Percentiles rank a stretch among this genome's conserved stretches.
phyloP scores from a whole-genome alignment of 495 filamentous ascomycete genomes.

The Xylaria palmicola region DNA sequence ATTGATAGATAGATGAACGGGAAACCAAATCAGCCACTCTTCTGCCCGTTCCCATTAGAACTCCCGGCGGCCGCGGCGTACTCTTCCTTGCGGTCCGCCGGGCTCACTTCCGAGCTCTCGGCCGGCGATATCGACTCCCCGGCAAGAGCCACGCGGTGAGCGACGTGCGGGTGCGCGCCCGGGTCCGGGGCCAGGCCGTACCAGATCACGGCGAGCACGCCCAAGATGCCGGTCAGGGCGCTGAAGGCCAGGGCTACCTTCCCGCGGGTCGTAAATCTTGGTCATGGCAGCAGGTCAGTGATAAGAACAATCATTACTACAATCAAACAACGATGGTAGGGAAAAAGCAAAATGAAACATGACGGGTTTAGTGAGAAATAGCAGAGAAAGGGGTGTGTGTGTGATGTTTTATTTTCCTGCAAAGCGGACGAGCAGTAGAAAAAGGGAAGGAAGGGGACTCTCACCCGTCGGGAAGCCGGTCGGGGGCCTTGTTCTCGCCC shows the following conservation, averaged over 20 bases:
- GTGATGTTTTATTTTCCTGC: too few relatives aligned
- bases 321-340: too few relatives aligned
- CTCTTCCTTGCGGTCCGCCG: constrained; percentile 12
- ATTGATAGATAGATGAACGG: too few relatives aligned
- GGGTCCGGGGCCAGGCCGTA: constrained; percentile 54
- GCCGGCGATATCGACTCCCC: neutral
- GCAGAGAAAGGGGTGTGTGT: too few relatives aligned
- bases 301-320: too few relatives aligned
- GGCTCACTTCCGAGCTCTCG: constrained; percentile 14
- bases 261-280: constrained; percentile 65
- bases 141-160: neutral
- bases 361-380: too few relatives aligned
- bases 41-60: too few relatives aligned
- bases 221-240: constrained; percentile 67
- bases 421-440: neutral
- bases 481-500: constrained; percentile 57
- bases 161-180: neutral
- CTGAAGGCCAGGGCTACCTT: constrained; percentile 75
- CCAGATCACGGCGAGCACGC: constrained; percentile 65
- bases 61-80: too few relatives aligned
- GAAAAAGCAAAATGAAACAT: too few relatives aligned
- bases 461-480: constrained; percentile 60
- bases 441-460: constrained; percentile 10
- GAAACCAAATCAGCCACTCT: too few relatives aligned
- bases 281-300: neutral